A percentile compares a stretch with the other conserved stretches of the same genome.
phyloP scores from a whole-genome alignment of 2,329 filamentous ascomycete species.

The Stagonosporopsis rhizophila region DNA sequence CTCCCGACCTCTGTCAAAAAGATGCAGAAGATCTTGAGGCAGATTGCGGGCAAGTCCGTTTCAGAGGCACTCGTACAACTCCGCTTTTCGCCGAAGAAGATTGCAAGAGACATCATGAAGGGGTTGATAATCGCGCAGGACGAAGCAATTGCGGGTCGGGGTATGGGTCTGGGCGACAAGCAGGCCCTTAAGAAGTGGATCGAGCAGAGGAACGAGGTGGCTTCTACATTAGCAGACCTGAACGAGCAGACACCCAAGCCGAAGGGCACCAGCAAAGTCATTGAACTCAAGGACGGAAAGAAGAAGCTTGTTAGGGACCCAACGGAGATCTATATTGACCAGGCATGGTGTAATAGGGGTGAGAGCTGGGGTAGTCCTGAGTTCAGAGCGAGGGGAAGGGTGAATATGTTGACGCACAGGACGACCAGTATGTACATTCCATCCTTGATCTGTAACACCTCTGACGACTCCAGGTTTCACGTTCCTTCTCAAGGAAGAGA shows the following conservation, averaged over 20 bases:
- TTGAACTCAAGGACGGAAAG: slow-evolving; percentile 77
- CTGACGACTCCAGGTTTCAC: slow-evolving; percentile 66
- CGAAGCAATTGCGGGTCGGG: slow-evolving; percentile 76
- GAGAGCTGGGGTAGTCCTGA: slow-evolving; percentile 60
- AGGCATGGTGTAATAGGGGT: slow-evolving; percentile 90
- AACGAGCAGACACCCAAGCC: slow-evolving; percentile 42
- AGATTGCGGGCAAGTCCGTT: slow-evolving; percentile 92
- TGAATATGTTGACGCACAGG: slow-evolving; percentile 72
- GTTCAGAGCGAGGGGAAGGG: slow-evolving; percentile 77
- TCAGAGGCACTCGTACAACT: slow-evolving; percentile 95
- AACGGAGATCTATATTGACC: slow-evolving; percentile 85
- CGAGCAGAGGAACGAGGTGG: slow-evolving; percentile 20
- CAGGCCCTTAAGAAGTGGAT: slow-evolving; percentile 31
- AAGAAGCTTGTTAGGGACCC: slow-evolving; percentile 74
- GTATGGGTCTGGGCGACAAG: slow-evolving; percentile 75
- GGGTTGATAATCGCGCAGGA: slow-evolving; percentile 84
- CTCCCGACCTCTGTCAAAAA: slow-evolving; percentile 93
- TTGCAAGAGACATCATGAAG: slow-evolving; percentile 77
- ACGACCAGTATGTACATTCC: slow-evolving; percentile 72
- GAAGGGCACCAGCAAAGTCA: slow-evolving; percentile 53
- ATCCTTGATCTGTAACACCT: not conserved
- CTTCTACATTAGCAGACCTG: slow-evolving; percentile 17
- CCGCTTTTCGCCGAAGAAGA: slow-evolving; percentile 94
- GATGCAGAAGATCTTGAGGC: slow-evolving; percentile 80
- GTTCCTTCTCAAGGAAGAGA: slow-evolving; percentile 90